Conservation (phyloP, 495 filamentous ascomycete genomes). For the Aspergillus cristatus region DNA sequence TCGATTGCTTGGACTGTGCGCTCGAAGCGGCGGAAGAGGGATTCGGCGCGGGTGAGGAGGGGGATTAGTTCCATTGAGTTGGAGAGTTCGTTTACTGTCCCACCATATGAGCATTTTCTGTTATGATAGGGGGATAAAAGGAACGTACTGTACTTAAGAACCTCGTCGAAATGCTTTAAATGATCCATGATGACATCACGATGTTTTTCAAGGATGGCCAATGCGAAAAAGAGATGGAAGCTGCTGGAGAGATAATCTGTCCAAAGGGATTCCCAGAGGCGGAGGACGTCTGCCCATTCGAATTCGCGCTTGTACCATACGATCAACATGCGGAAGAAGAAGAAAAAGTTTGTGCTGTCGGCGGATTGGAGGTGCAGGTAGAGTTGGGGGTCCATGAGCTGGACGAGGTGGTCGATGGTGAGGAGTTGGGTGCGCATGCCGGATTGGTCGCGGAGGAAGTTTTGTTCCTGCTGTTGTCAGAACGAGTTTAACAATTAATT, state of each 20-base stretch:
- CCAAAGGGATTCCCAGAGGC: conserved; percentile 91
- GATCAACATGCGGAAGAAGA: conserved; percentile 97
- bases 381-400: conserved; percentile 91
- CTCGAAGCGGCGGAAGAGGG: conserved; percentile 79
- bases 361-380: conserved; percentile 83
- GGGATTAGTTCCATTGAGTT: conserved; percentile 82
- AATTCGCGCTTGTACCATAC: conserved; percentile 99
- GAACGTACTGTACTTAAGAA: conserved; percentile 82
- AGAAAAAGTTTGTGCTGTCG: conserved; percentile 97
- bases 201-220: conserved; percentile 95
- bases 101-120: conserved; percentile 1
- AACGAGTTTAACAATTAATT: conserved; percentile 1
- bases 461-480: conserved; percentile 54
- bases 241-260: conserved; percentile 80
- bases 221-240: conserved; percentile 89
- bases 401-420: conserved; percentile 84
- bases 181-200: conserved; percentile 90
- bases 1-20: conserved; percentile 81
- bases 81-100: conserved; percentile 77
- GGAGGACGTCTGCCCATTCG: conserved; percentile 72
- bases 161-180: conserved; percentile 90
- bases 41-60: conserved; percentile 78
- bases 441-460: conserved; percentile 90
- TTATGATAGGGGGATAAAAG: not conserved
- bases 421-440: conserved; percentile 90